Evolutionary conservation across 2,329 filamentous ascomycete genomes (phyloP), one percentile per base, ranked within the genome.

Genomic region (Fusarium caatingaense): DNA sequence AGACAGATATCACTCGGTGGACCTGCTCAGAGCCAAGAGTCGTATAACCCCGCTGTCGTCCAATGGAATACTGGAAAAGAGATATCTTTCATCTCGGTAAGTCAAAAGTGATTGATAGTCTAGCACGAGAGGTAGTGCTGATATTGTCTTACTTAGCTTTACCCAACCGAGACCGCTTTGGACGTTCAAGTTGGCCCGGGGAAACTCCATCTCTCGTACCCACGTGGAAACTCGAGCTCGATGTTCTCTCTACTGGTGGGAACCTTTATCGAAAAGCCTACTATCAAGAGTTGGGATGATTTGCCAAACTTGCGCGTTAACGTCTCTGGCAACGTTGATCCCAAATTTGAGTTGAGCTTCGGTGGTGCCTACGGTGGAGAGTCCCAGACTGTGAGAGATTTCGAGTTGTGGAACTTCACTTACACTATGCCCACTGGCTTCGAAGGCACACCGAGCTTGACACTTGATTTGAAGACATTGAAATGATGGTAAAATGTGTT

Each of bases 21-120:
- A 0, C 84, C 85, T 8, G 80, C 83, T 2, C 81, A 81, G 53
- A 86, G 85, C 45, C 82, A 83, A 8, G 80, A 76, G 9, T 83
- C 85, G 0, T 91, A 88, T 76, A 89, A 86, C 61, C 88, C 88
- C 0, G 85, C 86, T 0, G 84, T 90, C 8, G 82, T 87, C 0
- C 88, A 91, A 71, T 91, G 88, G 89, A 74, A 80, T 18, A 81
- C 80, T 7, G 81, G 79, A 7, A 70, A 73, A 21, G 80, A 81
- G 50, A 76, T 78, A 10, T 70, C 72, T 0, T 78, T 72, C 12
- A 69, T 77, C 15, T 74, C 73, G 6, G 74, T 74, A 60, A 49
- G 73, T 71, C 27, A 45, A n/a, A 71, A 46, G 8, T n/a, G 30
- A 61, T n/a, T n/a, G 32, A 61, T n/a, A 18, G 8, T 18, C 18